phyloP scores from a whole-genome alignment of 495 filamentous ascomycete genomes.

The Penicillium coffeae region DNA sequence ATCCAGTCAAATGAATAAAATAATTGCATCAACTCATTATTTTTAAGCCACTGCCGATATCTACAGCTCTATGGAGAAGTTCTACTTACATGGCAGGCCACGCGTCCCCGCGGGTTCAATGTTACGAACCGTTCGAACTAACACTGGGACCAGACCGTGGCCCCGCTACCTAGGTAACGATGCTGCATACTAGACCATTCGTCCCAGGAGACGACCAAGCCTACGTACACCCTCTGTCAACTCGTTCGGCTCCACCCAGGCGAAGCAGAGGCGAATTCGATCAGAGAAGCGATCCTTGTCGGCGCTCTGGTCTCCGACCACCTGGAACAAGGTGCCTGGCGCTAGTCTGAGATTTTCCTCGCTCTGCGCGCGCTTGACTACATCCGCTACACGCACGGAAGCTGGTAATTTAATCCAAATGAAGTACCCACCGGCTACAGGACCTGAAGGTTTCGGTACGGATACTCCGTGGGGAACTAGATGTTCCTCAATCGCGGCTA shows the following conservation, averaged over 20 bases:
- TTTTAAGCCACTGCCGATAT: no score
- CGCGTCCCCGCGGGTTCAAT: slow-evolving; percentile 12
- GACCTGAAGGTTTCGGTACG: slow-evolving; percentile 31
- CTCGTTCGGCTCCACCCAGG: slow-evolving; percentile 67
- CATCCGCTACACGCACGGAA: slow-evolving; percentile 44
- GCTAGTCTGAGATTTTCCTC: slow-evolving; percentile 62
- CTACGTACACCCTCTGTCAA: slow-evolving; percentile 66
- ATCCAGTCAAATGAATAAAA: no score
- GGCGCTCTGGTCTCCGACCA: slow-evolving; percentile 49
- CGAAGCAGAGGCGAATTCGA: slow-evolving; percentile 64
- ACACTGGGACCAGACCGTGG: not conserved
- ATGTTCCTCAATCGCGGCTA: slow-evolving; percentile 49
- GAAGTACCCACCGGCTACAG: slow-evolving; percentile 68
- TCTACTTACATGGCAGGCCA: no score
- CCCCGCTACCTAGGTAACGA: not conserved
- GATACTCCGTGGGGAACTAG: slow-evolving; percentile 58
- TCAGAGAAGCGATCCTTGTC: slow-evolving; percentile 45
- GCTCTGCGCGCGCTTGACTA: slow-evolving; percentile 50
- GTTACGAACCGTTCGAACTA: slow-evolving; percentile 14
- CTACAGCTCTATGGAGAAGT: no score
- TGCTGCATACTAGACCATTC: slow-evolving; percentile 5
- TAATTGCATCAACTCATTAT: no score
- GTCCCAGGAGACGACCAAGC: slow-evolving; percentile 41
- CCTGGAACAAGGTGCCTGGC: slow-evolving; percentile 63
- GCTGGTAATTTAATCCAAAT: slow-evolving; percentile 67